Evolutionary conservation across 2,329 filamentous ascomycete species (phyloP), one percentile per base, ranked within the genome.

Genomic region (Fusarium succisae): DNA sequence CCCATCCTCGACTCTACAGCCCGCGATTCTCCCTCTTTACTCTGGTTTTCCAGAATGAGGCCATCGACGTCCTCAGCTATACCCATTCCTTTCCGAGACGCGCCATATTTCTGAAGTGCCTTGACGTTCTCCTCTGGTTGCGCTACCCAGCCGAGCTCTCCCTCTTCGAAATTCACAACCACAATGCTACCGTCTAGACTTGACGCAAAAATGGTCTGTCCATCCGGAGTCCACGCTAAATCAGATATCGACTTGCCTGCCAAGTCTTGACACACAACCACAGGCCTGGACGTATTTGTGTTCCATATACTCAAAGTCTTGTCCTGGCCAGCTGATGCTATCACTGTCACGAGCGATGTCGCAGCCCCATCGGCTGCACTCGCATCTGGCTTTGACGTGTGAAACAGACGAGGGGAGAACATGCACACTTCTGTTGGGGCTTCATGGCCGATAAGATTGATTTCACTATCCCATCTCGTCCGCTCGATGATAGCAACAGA

Each of bases 301-400:
- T 98, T 98, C 96, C 96, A 99, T 43, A 99, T 92, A 79, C 94
- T 98, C 47, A 99, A 84, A 6, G 95, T 96, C 83, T 98, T 98
- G 81, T 99, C 96, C 79, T 98, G 96, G 7, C 96, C 97, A 11
- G 96, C 96, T 71, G 96, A 98, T 14, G 97, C 96, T 76, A 99
- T 97, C 1, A 99, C 96, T 0, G 96, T 98, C 8, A 98, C 94
- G 22, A 91, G 88, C 14, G 86, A 83, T 2, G 86, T 86, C 39
- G 74, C 72, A 22, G 77, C 66, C 11, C 78, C 82, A 30, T 88
- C 86, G 57, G 86, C 82, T 5, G 86, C 87, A 14, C 85, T 86
- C 59, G 89, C 85, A 11, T 84, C 78, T 1, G 93, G 93, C 55
- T 94, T 90, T 60, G 89, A 88, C 20, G 91, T 91, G 66, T 93